A percentile compares a stretch with the other conserved stretches of the same genome.
phyloP scores from a whole-genome alignment of 345 rosid species.

The Eucalyptus victrix region DNA sequence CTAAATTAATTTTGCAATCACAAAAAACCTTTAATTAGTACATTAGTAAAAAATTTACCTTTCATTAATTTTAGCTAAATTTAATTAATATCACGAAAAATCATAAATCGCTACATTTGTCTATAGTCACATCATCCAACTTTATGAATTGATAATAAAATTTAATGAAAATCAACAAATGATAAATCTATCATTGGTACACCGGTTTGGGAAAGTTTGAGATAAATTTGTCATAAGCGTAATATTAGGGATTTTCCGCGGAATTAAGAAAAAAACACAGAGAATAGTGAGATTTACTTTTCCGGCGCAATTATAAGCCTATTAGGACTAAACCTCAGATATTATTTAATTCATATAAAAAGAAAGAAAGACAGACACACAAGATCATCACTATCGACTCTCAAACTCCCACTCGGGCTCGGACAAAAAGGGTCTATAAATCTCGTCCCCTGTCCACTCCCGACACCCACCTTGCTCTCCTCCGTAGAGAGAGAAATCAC shows the following conservation, averaged over 20 bases:
- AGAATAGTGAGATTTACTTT: neutral
- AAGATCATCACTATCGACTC: neutral
- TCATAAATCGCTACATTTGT: accelerated
- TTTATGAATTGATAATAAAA: too few species aligned
- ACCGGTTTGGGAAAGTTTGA: too few species aligned
- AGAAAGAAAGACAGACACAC: neutral
- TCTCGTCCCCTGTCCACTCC: neutral
- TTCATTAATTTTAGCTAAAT: too few species aligned
- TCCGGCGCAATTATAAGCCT: neutral
- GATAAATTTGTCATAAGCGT: too few species aligned
- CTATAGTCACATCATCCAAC: neutral
- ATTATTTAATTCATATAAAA: neutral
- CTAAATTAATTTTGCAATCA: accelerated
- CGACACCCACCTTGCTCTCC: neutral
- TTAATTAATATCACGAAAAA: too few species aligned
- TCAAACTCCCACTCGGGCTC: neutral
- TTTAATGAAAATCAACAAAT: accelerated
- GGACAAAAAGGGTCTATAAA: neutral
- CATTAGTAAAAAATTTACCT: too few species aligned
- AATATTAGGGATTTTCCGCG: accelerated
- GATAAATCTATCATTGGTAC: accelerated
- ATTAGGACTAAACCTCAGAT: neutral
- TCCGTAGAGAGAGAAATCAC: neutral
- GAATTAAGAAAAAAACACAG: too few species aligned
- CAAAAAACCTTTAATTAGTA: too few species aligned